Evolutionary conservation across 2,329 filamentous ascomycete genomes (phyloP), one percentile per base, ranked within the genome.

Genomic region (Aspergillus floridensis): DNA sequence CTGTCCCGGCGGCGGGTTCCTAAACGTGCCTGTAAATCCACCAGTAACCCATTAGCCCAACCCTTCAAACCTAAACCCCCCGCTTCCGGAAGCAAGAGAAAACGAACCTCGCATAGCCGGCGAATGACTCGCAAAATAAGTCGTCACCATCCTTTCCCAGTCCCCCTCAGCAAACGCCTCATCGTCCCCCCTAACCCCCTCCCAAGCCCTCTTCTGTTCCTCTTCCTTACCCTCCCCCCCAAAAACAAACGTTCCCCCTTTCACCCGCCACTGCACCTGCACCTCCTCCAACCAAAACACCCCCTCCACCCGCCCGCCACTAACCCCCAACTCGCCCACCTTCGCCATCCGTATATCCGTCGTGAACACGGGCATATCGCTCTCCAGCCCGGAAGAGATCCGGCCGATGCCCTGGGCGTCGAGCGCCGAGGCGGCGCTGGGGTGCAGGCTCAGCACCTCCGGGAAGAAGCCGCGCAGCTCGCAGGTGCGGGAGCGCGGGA

Each of bases 311-410:
- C 84, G 62, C 82, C 1, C 86, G 86, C 44, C 91, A 87, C 38
- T 88, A 83, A 62, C 80, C 82, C 57, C 86, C 79, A 98, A 76
- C 74, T 97, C 88, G 2, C 81, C 79, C 0, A 89, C 81, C 80
- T 98, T 98, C 60, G 87, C 84, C 91, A 96, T 96, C 49, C 93
- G 86, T 8, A 85, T 86, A 74, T 98, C 95, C 0, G 92, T 96
- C 1, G 93, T 96, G 70, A 97, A 88, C 0, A 89, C 88, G 3
- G 89, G 84, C 66, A 93, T 79, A 65, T 98, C 92, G 67, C 86
- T 91, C 69, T 90, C 87, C 71, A 85, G 96, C 1, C 85, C 77
- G 6, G 77, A 66, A 4, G 90, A 87, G 74, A 97, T 97, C 63
- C 66, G 53, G 1, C 68, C 70, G 2, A 66, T 60, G 41, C 62